These are phyloP conservation scores for Stephania japonica DNA, from an alignment of 164 flowering plant genomes.

Conservation along the genomic window DNA sequence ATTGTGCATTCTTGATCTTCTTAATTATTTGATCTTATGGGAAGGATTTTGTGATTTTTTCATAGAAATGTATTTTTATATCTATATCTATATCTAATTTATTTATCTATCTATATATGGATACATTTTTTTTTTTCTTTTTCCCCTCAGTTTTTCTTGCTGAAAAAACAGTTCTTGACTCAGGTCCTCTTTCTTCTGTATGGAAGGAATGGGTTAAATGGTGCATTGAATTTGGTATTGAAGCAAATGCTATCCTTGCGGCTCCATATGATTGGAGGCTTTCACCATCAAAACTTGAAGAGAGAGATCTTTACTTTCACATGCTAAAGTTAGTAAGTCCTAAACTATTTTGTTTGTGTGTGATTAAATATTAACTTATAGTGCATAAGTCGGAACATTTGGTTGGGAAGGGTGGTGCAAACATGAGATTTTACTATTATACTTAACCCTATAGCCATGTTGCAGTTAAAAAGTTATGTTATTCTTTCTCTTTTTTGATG, in stretches of 20 bases:
- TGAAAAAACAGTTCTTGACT: slow-evolving; percentile 12
- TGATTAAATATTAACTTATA: not conserved
- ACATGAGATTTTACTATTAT: not conserved
- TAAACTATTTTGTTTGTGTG: not conserved
- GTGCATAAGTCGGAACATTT: not conserved
- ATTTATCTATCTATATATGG: too few relatives aligned
- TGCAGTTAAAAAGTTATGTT: not conserved
- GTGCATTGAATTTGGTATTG: slow-evolving; percentile 97
- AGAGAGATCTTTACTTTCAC: slow-evolving; percentile 98
- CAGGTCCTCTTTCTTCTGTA: slow-evolving; percentile 97
- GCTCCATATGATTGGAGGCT: slow-evolving; percentile 99
- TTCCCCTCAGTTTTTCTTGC: not conserved
- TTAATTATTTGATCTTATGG: not conserved
- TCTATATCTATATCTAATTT: not conserved
- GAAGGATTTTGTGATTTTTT: not conserved
- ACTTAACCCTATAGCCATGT: not conserved
- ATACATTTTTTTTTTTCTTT: not conserved
- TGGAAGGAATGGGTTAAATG: slow-evolving; percentile 99
- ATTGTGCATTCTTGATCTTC: not conserved
- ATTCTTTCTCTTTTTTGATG: not conserved
- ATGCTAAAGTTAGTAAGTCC: slow-evolving; percentile 68
- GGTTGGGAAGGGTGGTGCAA: not conserved
- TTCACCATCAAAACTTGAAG: slow-evolving; percentile 90
- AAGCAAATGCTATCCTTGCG: slow-evolving; percentile 91
- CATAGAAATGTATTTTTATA: not conserved